Base-by-base conservation (phyloP, 768 basidiomycete genomes). In the Lactifluus pinguis region DNA sequence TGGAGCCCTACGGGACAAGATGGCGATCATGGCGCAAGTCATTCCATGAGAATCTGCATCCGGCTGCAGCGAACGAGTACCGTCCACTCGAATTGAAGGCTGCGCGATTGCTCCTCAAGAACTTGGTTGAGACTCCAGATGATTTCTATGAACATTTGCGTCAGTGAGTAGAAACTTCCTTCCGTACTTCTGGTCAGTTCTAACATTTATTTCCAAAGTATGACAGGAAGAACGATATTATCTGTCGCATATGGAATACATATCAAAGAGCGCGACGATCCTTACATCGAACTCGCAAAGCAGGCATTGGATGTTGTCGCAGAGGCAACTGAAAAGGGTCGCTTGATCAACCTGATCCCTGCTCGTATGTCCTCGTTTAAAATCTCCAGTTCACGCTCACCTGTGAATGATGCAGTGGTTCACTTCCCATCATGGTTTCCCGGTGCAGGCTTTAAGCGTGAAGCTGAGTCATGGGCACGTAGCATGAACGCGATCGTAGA, bases 181-280 rank as follows among this genome's bases (percentile, higher is more conserved):
- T 41, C 2, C 13, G 21, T 42, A 21, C 14, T 25, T 30, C 3
- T 19, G 8, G 15, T 15, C 30, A n/a, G 11, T n/a, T n/a, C 41
- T 49, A 50, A 57, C n/a, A 15, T 21, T 8, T 15, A 13, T n/a
- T 30, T 6, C 13, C 9, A 44, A 50, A 80, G 79, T 47, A 71
- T 76, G 65, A 70, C 76, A 2, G 78, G 74, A 11, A 70, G 72
- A n/a, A 68, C 75, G 19, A 68, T 77, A 11, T 68, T 81, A 53
- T 73, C 73, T 0, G 61, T 80, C 9, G 75, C 77, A 0, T 82
- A 83, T 62, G 83, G 81, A 2, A 71, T 81, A 19, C 67, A 76
- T 13, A 71, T 77, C 9, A 61, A 72, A 41, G 69, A 74, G 0
- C 48, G 66, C 14, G 66, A 77, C 56, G 82, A 83, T 62, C 63